These are phyloP conservation scores for Paxillus involutus DNA, from an alignment of 768 basidiomycete species.

Conservation along the genomic window DNA sequence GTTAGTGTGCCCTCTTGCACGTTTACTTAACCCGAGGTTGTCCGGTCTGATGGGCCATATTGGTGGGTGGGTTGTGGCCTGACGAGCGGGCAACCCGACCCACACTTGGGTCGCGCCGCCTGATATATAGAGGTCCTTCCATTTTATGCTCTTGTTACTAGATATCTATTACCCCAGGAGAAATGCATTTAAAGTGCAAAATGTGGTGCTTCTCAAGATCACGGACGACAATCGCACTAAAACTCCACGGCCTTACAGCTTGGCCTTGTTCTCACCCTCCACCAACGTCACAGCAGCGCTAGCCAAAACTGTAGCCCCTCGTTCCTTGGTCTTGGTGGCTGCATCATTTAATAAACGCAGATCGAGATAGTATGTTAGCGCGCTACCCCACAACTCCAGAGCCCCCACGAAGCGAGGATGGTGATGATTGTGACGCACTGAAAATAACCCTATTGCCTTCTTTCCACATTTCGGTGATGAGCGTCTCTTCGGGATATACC, in stretches of 20 bases:
- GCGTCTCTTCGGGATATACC: constrained; percentile 93
- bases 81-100: not conserved
- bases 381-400: not conserved
- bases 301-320: constrained; percentile 66
- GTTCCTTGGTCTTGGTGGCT: constrained; percentile 91
- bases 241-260: constrained; percentile 46
- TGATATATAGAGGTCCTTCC: not conserved
- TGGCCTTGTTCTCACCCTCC: constrained; percentile 53
- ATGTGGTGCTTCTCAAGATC: constrained; percentile 26
- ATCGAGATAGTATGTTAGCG: not conserved
- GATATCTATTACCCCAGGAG: no score
- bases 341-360: not conserved
- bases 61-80: not conserved
- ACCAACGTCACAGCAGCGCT: constrained; percentile 80
- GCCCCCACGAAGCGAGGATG: not conserved
- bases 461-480: constrained; percentile 98
- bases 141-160: not conserved
- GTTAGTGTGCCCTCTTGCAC: not conserved
- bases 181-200: not conserved
- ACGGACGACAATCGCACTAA: constrained; percentile 31
- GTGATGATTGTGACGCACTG: constrained; percentile 49
- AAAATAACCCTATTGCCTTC: constrained; percentile 90
- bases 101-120: not conserved
- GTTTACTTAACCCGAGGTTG: not conserved
- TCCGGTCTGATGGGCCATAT: not conserved